Percentiles rank a stretch among this genome's conserved stretches.
Evolutionary conservation across 2,329 filamentous ascomycete species (phyloP).

Genomic region (Penicillium brasilianum): DNA sequence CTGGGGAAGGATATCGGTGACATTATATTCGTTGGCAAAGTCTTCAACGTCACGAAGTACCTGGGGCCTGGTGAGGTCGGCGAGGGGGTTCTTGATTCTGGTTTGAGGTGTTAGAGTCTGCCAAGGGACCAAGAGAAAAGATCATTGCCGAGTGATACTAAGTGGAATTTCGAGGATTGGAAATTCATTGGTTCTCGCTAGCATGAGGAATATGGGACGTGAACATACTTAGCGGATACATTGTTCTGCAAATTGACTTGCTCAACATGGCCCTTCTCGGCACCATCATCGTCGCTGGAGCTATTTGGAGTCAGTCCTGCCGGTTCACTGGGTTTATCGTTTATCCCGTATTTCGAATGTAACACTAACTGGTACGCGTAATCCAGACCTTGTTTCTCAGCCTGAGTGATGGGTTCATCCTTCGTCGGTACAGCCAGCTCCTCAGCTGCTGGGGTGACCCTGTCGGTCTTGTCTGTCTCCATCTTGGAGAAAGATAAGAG

Average conservation of each 20-base stretch:
- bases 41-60: constrained; percentile 50
- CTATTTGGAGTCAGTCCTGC: constrained; percentile 9
- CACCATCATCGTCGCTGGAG: constrained; percentile 15
- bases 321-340: too few relatives aligned
- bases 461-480: background rate
- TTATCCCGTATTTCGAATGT: background rate
- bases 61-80: constrained; percentile 44
- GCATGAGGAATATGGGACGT: background rate
- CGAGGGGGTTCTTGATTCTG: constrained; percentile 55
- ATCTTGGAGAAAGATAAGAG: background rate
- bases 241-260: constrained; percentile 35
- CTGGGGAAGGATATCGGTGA: constrained; percentile 48
- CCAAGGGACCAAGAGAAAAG: background rate
- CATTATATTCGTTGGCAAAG: constrained; percentile 48
- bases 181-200: background rate
- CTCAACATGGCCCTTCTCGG: constrained; percentile 28
- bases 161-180: background rate
- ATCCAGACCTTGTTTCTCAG: constrained; percentile 2
- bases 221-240: constrained; percentile 32
- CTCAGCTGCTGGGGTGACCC: background rate
- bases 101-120: background rate
- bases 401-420: constrained; percentile 6
- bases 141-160: background rate
- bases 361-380: constrained; percentile 10
- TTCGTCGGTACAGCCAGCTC: constrained; percentile 11